phyloP scores from a whole-genome alignment of 1,284 basidiomycete genomes.

The Spongiforma sp. region DNA sequence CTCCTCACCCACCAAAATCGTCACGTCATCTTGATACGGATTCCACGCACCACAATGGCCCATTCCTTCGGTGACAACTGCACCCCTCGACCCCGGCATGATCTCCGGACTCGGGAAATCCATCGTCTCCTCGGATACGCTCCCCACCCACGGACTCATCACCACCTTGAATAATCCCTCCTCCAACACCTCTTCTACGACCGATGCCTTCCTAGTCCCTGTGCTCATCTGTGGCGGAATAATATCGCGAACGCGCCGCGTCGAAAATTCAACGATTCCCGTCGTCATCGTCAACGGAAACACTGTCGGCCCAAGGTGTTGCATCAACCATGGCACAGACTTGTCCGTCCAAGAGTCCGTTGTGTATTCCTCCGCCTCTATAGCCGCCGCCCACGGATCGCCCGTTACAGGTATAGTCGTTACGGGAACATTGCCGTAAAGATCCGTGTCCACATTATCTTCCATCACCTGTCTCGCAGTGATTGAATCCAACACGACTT shows the following conservation, averaged over 20 bases:
- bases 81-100: constrained; percentile 13
- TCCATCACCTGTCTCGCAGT: constrained; percentile 38
- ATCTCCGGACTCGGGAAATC: constrained; percentile 30
- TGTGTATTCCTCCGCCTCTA: constrained; percentile 30
- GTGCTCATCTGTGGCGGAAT: constrained; percentile 36
- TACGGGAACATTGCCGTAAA: constrained; percentile 11
- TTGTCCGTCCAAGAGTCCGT: constrained; percentile 37
- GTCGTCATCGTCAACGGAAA: constrained; percentile 53
- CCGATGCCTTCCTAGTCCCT: constrained; percentile 27
- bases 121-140: constrained; percentile 20
- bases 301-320: constrained; percentile 50
- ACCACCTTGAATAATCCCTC: constrained; percentile 27
- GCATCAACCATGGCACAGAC: constrained; percentile 33
- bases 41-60: constrained; percentile 42
- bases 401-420: constrained; percentile 22
- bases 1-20: constrained; percentile 53
- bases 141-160: constrained; percentile 35
- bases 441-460: constrained; percentile 29
- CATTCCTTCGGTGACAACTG: constrained; percentile 5
- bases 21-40: constrained; percentile 55
- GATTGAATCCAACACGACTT: constrained; percentile 35
- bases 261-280: constrained; percentile 54
- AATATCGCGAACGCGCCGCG: constrained; percentile 46
- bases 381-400: constrained; percentile 33
- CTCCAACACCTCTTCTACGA: constrained; percentile 25